phyloP scores from a whole-genome alignment of 768 basidiomycete genomes.

The Phylloporus rhodoxanthus region DNA sequence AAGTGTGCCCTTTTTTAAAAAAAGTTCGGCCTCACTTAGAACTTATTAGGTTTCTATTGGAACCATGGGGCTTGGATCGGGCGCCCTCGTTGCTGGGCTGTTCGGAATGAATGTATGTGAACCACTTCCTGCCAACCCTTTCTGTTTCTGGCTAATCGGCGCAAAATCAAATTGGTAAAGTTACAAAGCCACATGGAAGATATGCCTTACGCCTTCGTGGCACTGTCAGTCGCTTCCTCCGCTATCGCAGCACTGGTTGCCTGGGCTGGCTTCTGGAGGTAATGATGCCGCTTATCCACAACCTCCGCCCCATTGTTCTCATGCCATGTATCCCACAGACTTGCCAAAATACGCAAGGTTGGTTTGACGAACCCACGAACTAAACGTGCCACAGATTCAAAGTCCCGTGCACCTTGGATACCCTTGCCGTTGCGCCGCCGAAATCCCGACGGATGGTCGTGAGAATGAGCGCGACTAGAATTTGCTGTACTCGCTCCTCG shows the following conservation, averaged over 20 bases:
- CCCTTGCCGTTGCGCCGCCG: constrained; percentile 37
- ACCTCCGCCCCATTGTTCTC: constrained; percentile 10
- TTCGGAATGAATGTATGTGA: constrained; percentile 93
- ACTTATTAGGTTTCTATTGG: constrained; percentile 74
- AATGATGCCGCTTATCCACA: constrained; percentile 12
- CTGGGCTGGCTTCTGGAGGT: constrained; percentile 63
- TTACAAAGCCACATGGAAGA: constrained; percentile 70
- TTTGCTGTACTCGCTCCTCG: not conserved
- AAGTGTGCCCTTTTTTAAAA: constrained; percentile 40
- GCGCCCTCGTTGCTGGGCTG: constrained; percentile 83
- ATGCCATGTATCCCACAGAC: constrained; percentile 19
- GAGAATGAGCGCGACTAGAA: constrained; percentile 15
- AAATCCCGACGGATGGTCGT: constrained; percentile 38
- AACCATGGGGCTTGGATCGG: constrained; percentile 88
- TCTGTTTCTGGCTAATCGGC: constrained; percentile 21
- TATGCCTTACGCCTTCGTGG: constrained; percentile 68
- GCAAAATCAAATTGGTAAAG: constrained; percentile 36
- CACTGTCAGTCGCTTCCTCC: constrained; percentile 55
- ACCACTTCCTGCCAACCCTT: constrained; percentile 7
- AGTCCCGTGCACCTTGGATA: constrained; percentile 29
- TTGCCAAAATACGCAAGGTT: constrained; percentile 43
- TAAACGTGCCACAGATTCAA: constrained; percentile 12
- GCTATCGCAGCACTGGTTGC: constrained; percentile 56
- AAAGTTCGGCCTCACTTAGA: constrained; percentile 1
- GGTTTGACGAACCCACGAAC: constrained; percentile 33